phyloP scores from a whole-genome alignment of 225 moss, liverwort and hornwort genomes.

The Marchantia paleacea region DNA sequence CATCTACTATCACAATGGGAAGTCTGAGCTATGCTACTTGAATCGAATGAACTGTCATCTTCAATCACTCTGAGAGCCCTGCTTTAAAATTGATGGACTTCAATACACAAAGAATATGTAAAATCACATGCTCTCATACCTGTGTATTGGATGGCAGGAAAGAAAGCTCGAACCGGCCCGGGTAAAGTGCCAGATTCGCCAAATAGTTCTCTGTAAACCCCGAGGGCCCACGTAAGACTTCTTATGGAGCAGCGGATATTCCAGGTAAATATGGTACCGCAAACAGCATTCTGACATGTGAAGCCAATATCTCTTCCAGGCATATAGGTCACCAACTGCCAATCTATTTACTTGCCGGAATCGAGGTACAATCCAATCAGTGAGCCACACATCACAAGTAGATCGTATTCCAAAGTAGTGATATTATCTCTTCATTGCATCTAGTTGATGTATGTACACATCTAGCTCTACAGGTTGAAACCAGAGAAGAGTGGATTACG shows the following conservation, averaged over 20 bases:
- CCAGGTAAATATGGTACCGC: no score
- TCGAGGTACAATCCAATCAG: neutral
- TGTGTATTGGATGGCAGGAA: slow-evolving; percentile 82
- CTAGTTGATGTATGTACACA: neutral
- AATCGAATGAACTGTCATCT: neutral
- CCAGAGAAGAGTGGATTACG: slow-evolving; percentile 45
- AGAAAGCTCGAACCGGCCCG: slow-evolving; percentile 75
- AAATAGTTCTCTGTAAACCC: slow-evolving; percentile 67
- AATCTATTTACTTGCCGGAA: no score
- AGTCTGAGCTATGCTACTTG: neutral
- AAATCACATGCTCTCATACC: slow-evolving; percentile 29
- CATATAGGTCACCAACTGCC: no score
- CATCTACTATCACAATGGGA: neutral
- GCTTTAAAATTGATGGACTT: neutral
- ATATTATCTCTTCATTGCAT: neutral
- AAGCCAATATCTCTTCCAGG: no score
- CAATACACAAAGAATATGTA: neutral
- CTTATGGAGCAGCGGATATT: no score
- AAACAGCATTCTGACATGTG: no score
- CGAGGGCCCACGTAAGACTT: neutral
- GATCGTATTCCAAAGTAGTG: neutral
- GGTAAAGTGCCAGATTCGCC: slow-evolving; percentile 85
- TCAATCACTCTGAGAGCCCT: neutral
- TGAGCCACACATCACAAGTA: neutral
- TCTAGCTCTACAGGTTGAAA: neutral